These are phyloP conservation scores for Rhizophora apiculata DNA, from an alignment of 345 rosid genomes.

Conservation along the genomic window DNA sequence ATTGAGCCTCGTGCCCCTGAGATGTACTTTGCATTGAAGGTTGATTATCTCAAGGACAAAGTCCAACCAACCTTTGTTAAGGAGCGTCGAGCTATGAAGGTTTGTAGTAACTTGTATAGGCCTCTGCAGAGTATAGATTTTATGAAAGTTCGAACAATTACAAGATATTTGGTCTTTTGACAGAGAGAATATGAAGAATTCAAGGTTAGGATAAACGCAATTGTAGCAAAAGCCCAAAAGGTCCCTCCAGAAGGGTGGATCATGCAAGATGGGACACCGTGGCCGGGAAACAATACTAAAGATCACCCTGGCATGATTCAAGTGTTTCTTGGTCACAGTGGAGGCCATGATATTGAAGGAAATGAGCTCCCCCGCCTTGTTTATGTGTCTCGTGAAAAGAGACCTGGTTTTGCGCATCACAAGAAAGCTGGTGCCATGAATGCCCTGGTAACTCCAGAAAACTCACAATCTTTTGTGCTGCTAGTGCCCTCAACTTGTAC, in stretches of 20 bases:
- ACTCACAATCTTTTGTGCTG: neutral
- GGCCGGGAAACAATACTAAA: constrained; percentile 99
- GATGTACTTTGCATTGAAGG: constrained; percentile 41
- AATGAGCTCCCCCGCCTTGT: constrained; percentile 37
- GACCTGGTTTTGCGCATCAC: constrained; percentile 47
- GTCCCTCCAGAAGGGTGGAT: constrained; percentile 91
- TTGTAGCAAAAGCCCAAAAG: constrained; percentile 79
- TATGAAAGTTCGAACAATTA: neutral
- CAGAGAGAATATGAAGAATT: constrained; percentile 97
- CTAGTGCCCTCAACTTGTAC: neutral
- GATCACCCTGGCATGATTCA: constrained; percentile 98
- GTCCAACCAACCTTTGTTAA: constrained; percentile 93
- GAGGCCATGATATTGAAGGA: constrained; percentile 34
- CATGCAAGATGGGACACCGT: constrained; percentile 98
- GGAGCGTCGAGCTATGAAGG: constrained; percentile 98
- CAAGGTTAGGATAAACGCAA: constrained; percentile 83
- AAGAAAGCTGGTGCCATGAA: constrained; percentile 99
- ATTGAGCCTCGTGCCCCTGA: constrained; percentile 39
- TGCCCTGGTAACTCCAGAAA: constrained; percentile 57
- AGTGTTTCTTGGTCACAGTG: constrained; percentile 35
- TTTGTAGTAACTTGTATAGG: constrained; percentile 13
- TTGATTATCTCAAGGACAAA: constrained; percentile 96
- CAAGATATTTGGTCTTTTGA: constrained; percentile 16
- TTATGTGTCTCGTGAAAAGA: constrained; percentile 35
- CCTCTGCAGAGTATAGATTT: too few relatives aligned